phyloP scores from a whole-genome alignment of 2,329 filamentous ascomycete genomes.

The Claviceps maximensis region DNA sequence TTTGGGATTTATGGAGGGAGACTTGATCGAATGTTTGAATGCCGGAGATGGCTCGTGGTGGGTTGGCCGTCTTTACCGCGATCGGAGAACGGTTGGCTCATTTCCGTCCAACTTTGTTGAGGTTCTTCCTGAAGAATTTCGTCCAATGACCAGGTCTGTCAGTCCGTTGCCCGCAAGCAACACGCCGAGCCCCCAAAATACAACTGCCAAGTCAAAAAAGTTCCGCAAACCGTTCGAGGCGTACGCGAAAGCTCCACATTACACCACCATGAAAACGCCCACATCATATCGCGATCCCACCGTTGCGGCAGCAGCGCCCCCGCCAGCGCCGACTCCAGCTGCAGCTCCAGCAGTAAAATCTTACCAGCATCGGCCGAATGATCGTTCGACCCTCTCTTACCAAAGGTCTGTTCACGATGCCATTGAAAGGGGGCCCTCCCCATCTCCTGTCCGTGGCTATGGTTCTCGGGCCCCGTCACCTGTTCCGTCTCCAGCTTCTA shows the following conservation, averaged over 20 bases:
- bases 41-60: slow-evolving; percentile 97
- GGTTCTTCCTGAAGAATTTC: slow-evolving; percentile 72
- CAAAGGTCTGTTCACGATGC: slow-evolving; percentile 9
- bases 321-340: slow-evolving; percentile 2
- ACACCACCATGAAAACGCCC: slow-evolving; percentile 49
- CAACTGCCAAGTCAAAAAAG: slow-evolving; percentile 46
- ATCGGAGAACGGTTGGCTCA: slow-evolving; percentile 78
- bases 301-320: slow-evolving; percentile 11
- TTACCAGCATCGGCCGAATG: slow-evolving; percentile 7
- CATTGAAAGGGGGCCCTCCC: slow-evolving; percentile 9
- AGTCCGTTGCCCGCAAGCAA: slow-evolving; percentile 46
- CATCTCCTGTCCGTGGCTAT: slow-evolving; percentile 16
- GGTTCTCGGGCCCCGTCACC: slow-evolving; percentile 20
- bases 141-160: slow-evolving; percentile 52
- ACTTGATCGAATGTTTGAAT: slow-evolving; percentile 95
- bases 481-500: slow-evolving; percentile 10
- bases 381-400: slow-evolving; percentile 17
- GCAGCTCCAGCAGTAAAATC: slow-evolving; percentile 9
- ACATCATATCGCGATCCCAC: slow-evolving; percentile 38
- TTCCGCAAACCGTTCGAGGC: slow-evolving; percentile 56
- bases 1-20: slow-evolving; percentile 91
- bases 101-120: slow-evolving; percentile 98
- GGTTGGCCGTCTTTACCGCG: slow-evolving; percentile 83
- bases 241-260: slow-evolving; percentile 53
- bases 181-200: slow-evolving; percentile 39